phyloP scores from a whole-genome alignment of 1,284 basidiomycete species.

The Singerocomus inundabilis region DNA sequence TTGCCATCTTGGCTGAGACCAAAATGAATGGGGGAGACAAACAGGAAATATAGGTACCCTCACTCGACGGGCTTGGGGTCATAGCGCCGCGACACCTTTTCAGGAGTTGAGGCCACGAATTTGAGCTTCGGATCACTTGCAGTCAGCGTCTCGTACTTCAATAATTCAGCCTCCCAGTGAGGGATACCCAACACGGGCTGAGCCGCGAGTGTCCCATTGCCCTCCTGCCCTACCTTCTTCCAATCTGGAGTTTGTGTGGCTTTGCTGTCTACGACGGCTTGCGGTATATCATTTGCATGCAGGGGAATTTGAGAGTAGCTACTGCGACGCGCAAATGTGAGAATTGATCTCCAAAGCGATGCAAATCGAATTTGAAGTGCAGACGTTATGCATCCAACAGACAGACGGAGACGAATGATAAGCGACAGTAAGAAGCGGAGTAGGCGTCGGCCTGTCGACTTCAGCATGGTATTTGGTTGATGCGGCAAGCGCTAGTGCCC shows the following conservation, averaged over 20 bases:
- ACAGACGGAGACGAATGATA: slow-evolving; percentile 6
- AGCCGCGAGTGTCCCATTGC: background rate
- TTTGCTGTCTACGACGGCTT: background rate
- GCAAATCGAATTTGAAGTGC: slow-evolving; percentile 1
- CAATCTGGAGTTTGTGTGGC: too few species aligned
- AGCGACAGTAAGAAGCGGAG: slow-evolving; percentile 11
- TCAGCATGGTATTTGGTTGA: too few species aligned
- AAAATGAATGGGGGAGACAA: background rate
- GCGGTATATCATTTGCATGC: slow-evolving; percentile 1
- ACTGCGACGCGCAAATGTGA: background rate
- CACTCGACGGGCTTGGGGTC: slow-evolving; percentile 2
- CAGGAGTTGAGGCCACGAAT: slow-evolving; percentile 8
- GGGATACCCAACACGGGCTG: background rate
- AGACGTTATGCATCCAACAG: slow-evolving; percentile 4
- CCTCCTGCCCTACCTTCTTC: background rate
- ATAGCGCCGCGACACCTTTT: slow-evolving; percentile 18
- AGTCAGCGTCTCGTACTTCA: background rate
- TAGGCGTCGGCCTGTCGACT: background rate
- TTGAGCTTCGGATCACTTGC: background rate
- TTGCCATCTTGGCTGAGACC: background rate
- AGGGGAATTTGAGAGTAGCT: background rate
- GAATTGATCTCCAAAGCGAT: slow-evolving; percentile 12
- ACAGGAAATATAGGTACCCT: background rate
- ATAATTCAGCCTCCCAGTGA: slow-evolving; percentile 2
- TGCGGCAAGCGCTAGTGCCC: too few species aligned